phyloP scores from a whole-genome alignment of 225 moss, liverwort and hornwort species.

The Marchantia paleacea region DNA sequence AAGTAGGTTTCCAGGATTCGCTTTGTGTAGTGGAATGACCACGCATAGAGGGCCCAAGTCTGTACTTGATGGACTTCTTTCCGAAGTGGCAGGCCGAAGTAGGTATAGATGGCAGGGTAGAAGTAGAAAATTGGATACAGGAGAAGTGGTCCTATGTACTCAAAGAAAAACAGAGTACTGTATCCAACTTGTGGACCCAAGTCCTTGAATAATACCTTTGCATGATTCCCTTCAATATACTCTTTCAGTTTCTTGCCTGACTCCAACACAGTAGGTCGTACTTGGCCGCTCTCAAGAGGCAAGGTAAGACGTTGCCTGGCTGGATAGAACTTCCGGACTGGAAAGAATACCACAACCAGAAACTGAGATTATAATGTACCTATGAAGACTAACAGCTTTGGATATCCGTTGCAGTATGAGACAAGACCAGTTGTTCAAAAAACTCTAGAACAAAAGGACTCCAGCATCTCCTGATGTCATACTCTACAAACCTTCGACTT shows the following conservation, averaged over 20 bases:
- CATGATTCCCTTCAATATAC: conserved; percentile 46
- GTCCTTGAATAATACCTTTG: conserved; percentile 73
- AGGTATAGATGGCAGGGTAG: conserved; percentile 58
- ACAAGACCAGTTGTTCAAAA: background rate
- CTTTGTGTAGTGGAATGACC: conserved; percentile 72
- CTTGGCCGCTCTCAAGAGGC: conserved; percentile 56
- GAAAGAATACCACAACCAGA: conserved; percentile 6
- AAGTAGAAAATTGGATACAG: conserved; percentile 81
- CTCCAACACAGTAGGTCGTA: conserved; percentile 51
- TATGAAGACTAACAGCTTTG: background rate
- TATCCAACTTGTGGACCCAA: conserved; percentile 81
- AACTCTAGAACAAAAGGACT: background rate
- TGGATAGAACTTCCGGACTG: conserved; percentile 68
- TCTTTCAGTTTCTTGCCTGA: conserved; percentile 66
- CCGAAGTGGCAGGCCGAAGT: conserved; percentile 56
- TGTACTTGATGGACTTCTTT: conserved; percentile 48
- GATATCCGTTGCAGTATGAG: background rate
- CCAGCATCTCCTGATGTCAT: background rate
- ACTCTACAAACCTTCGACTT: no score
- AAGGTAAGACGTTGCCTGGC: conserved; percentile 77
- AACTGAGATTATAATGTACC: background rate
- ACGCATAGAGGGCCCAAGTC: conserved; percentile 61
- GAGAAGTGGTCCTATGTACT: conserved; percentile 75
- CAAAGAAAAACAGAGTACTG: conserved; percentile 69
- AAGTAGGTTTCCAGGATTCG: conserved; percentile 72